Evolutionary conservation across 192 early-diverging fungal genomes (phyloP).

Genomic region (Kickxella alabastrina): DNA sequence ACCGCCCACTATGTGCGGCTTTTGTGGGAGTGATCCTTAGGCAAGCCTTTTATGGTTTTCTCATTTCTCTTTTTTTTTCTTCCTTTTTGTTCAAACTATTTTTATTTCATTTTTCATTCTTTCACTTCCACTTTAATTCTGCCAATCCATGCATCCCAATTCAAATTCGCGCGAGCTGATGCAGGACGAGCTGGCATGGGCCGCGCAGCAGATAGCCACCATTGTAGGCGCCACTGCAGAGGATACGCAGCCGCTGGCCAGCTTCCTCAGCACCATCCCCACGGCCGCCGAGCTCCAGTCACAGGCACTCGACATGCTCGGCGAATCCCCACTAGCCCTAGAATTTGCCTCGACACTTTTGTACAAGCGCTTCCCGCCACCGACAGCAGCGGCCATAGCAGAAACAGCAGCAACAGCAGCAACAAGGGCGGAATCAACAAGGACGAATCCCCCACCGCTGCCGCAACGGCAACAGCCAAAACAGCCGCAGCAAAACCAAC

Average conservation of each 20-base stretch:
- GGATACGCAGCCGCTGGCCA: slow-evolving; percentile 37
- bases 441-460: neutral
- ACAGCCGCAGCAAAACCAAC: slow-evolving; percentile 10
- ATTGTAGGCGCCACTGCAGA: slow-evolving; percentile 34
- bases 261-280: slow-evolving; percentile 27
- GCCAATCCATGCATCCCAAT: neutral
- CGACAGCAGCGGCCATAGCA: slow-evolving; percentile 1
- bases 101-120: neutral
- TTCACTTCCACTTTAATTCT: neutral
- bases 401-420: neutral
- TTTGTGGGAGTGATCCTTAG: slow-evolving; percentile 47
- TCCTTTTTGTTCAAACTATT: neutral
- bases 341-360: slow-evolving; percentile 35
- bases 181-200: slow-evolving; percentile 33
- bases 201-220: slow-evolving; percentile 29
- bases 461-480: neutral
- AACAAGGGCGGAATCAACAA: neutral
- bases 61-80: neutral
- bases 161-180: neutral
- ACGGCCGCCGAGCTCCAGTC: slow-evolving; percentile 34
- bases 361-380: slow-evolving; percentile 35
- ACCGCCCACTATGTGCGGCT: slow-evolving; percentile 38
- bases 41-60: no score
- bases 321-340: slow-evolving; percentile 42
- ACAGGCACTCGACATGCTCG: slow-evolving; percentile 48